Base-by-base conservation (phyloP, 805 yeast species). In the Jamesozyma spencerorum region DNA sequence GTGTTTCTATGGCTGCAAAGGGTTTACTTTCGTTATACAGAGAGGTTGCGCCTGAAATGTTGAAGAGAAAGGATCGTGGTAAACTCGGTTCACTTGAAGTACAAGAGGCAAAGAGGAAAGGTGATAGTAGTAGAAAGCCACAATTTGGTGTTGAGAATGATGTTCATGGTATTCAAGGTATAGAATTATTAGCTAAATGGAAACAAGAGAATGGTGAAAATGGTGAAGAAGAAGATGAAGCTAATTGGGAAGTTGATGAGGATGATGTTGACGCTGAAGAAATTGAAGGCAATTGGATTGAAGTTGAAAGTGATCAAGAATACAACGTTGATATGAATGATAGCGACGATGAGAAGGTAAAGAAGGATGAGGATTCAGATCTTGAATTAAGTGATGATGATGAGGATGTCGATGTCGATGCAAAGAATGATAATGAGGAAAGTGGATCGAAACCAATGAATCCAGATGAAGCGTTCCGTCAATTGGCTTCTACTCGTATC, bases 41-140 rank as follows among this genome's bases (percentile, higher is more conserved):
- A 63, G 97, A 88, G 47, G 81, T 88, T 42, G 97, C 96, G 2
- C 99, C 99, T 5, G 95, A 90, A 48, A 85, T 92, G 97, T 73
- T 92, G 53, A 72, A 75, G 40, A 73, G 79, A 51, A 87, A 86
- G 57, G 97, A 92, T 59, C 75, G 98, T 60, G 99, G 98, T 58
- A 90, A 92, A 65, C 67, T 71, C 18, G 97, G 96, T 7, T 71
- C 94, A 14, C 81, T 88, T 77, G 92, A 77, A 43, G 47, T 90
- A 44, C 83, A 81, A 50, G 70, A 72, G 20, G 76, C 77, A 31
- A 79, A 74, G 40, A 71, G 76, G 47, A 66, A 66, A 11, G 35
- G 20, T 22, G 51, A 44, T 19, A 44, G 32, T 7, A 39, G 37
- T 27, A 55, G 40, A 36, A 54, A 55, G 38, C 79, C 79, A 30